Percentiles rank a stretch among this genome's conserved stretches.
These are phyloP conservation scores for Avena atlantica DNA, from an alignment of 176 grass and related monocot species.

Conservation along the genomic window DNA sequence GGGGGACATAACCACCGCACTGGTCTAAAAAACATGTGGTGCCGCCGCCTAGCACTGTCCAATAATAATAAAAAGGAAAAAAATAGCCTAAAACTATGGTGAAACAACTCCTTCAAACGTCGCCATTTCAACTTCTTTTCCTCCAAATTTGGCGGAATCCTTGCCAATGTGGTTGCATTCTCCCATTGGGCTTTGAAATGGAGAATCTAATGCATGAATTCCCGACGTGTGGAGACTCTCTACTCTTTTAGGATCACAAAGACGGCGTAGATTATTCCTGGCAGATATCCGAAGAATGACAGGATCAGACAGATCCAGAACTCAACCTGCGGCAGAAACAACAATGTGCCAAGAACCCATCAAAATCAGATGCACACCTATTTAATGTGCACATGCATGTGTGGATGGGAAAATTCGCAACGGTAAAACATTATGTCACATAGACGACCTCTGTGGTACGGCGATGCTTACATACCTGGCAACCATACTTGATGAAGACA, in stretches of 20 bases:
- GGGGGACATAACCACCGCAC: no score
- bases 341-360: background rate
- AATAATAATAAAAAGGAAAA: background rate
- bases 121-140: background rate
- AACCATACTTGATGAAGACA: conserved; percentile 57
- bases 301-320: conserved; percentile 56
- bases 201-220: background rate
- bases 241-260: conserved; percentile 38
- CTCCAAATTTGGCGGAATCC: background rate
- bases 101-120: background rate
- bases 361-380: background rate
- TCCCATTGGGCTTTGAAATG: background rate
- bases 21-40: no score
- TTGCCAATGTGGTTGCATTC: background rate
- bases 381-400: background rate
- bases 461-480: conserved; percentile 17
- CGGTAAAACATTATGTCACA: background rate
- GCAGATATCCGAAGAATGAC: conserved; percentile 25
- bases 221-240: background rate
- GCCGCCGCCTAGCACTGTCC: no score
- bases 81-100: background rate
- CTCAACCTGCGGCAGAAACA: conserved; percentile 3
- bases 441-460: background rate
- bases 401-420: background rate
- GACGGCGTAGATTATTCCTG: conserved; percentile 54